phyloP scores from a whole-genome alignment of 441 rosid species.

The Populus hybrid region DNA sequence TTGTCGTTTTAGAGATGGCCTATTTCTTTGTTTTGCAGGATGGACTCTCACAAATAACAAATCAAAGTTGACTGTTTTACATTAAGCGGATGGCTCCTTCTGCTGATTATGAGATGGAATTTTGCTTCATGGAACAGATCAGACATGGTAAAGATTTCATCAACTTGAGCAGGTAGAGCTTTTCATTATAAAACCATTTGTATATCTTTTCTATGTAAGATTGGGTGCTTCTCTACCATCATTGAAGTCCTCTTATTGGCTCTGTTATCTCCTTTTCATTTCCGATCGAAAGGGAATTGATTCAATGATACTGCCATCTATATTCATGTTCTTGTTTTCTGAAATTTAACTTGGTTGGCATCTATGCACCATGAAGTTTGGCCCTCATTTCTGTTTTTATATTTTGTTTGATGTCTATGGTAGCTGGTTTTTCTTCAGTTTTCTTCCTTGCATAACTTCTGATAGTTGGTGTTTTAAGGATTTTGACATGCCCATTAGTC shows the following conservation, averaged over 20 bases:
- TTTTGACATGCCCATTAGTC: too few species aligned
- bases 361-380: not conserved
- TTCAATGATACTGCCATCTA: not conserved
- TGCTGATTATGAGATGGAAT: not conserved
- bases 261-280: too few species aligned
- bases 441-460: not conserved
- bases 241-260: too few species aligned
- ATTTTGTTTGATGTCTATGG: not conserved
- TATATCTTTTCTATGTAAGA: too few species aligned
- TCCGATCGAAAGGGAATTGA: not conserved
- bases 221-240: too few species aligned
- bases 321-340: not conserved
- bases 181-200: too few species aligned
- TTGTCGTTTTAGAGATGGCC: not conserved
- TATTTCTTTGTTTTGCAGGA: not conserved
- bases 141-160: not conserved
- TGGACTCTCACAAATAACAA: not conserved
- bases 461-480: too few species aligned
- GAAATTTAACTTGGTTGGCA: not conserved
- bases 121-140: not conserved
- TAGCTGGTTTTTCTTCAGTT: not conserved
- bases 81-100: not conserved
- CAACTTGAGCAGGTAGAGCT: too few species aligned
- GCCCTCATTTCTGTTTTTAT: not conserved
- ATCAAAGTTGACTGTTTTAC: not conserved